Conservation (phyloP, 2,329 filamentous ascomycete species). For the Paecilomyces variotii region DNA sequence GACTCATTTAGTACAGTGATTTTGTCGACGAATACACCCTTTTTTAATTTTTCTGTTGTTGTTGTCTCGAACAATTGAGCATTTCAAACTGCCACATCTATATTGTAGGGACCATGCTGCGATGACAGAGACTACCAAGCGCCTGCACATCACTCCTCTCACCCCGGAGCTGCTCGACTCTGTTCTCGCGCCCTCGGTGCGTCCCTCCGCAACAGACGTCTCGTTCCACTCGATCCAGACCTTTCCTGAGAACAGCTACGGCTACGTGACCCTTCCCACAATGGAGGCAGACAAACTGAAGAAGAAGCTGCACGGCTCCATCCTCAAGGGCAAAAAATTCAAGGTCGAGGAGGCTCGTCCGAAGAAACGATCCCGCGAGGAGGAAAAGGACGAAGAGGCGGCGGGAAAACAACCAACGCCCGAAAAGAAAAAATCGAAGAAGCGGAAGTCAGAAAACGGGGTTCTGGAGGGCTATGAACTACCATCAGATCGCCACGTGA, state of each 20-base stretch:
- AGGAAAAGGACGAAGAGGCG: slow-evolving; percentile 28
- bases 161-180: slow-evolving; percentile 64
- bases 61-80: not conserved
- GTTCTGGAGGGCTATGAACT: slow-evolving; percentile 64
- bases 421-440: slow-evolving; percentile 39
- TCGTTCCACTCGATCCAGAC: slow-evolving; percentile 83
- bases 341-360: slow-evolving; percentile 73
- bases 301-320: slow-evolving; percentile 81
- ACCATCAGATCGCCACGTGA: slow-evolving; percentile 66
- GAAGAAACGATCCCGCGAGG: slow-evolving; percentile 43
- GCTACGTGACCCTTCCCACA: slow-evolving; percentile 74
- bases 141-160: slow-evolving; percentile 84
- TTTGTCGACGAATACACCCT: not conserved
- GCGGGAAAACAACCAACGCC: slow-evolving; percentile 27
- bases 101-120: slow-evolving; percentile 7
- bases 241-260: slow-evolving; percentile 84
- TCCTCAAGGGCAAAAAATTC: slow-evolving; percentile 77
- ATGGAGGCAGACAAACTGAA: slow-evolving; percentile 83
- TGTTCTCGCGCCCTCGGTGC: slow-evolving; percentile 61
- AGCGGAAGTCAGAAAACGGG: slow-evolving; percentile 45
- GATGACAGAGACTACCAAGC: slow-evolving; percentile 32
- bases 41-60: not conserved
- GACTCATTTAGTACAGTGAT: not conserved
- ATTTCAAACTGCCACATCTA: not conserved
- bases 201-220: slow-evolving; percentile 63